phyloP scores from a whole-genome alignment of 2,329 filamentous ascomycete species.

The Blastomyces silverae region DNA sequence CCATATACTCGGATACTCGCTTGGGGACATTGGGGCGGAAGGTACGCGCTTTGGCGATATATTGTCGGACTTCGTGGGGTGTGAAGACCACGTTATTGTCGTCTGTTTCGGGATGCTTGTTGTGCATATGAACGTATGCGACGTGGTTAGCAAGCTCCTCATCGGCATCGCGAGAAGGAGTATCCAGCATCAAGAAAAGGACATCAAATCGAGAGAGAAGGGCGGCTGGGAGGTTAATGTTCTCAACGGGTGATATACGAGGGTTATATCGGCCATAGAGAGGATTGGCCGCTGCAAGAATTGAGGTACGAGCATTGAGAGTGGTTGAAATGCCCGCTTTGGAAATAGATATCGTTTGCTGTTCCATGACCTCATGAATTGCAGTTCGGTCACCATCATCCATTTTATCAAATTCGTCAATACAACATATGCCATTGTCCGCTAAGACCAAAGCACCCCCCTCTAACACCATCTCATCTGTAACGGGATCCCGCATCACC shows the following conservation, averaged over 20 bases:
- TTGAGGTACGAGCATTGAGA: conserved; percentile 90
- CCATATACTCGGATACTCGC: conserved; percentile 87
- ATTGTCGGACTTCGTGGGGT: conserved; percentile 89
- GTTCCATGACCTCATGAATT: conserved; percentile 83
- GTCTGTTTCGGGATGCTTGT: conserved; percentile 74
- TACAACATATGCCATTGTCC: conserved; percentile 76
- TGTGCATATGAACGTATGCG: conserved; percentile 95
- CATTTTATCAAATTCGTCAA: conserved; percentile 85
- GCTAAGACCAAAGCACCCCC: conserved; percentile 72
- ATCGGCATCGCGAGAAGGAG: conserved; percentile 78
- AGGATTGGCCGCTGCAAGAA: conserved; percentile 92
- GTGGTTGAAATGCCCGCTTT: conserved; percentile 96
- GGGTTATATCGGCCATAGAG: conserved; percentile 98
- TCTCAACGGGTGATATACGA: conserved; percentile 92
- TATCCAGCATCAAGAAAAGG: conserved; percentile 93
- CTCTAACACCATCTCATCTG: conserved; percentile 70
- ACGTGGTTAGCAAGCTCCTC: conserved; percentile 94
- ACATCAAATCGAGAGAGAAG: conserved; percentile 95
- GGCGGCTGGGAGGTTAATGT: conserved; percentile 97
- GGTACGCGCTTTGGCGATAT: conserved; percentile 84
- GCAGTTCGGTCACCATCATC: conserved; percentile 70
- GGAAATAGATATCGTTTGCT: conserved; percentile 76
- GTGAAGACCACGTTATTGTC: conserved; percentile 69
- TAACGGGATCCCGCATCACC: conserved; percentile 73
- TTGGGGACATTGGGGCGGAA: conserved; percentile 82